A percentile compares a stretch with the other conserved stretches of the same genome.
These are phyloP conservation scores for Hirsutella minnesotensis DNA, from an alignment of 2,329 filamentous ascomycete genomes.

Conservation along the genomic window DNA sequence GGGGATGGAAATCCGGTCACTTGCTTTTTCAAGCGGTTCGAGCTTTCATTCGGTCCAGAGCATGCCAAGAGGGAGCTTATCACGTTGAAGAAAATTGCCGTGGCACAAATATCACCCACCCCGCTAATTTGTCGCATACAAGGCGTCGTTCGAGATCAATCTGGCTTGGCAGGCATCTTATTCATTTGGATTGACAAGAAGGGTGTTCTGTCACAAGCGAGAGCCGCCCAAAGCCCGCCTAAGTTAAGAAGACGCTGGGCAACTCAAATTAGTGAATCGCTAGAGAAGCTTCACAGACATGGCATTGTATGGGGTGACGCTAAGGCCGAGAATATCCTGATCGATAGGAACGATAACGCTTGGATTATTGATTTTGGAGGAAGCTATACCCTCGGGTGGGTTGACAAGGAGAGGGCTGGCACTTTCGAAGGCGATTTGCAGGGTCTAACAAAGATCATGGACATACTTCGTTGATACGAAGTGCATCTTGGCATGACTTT, in stretches of 20 bases:
- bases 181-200: constrained; percentile 1
- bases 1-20: constrained; percentile 1
- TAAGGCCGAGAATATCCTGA: constrained; percentile 18
- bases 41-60: neutral
- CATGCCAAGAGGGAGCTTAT: constrained; percentile 6
- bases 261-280: constrained; percentile 6
- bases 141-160: constrained; percentile 9
- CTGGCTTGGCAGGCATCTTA: constrained; percentile 6
- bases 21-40: constrained; percentile 12
- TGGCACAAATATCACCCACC: constrained; percentile 2
- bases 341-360: constrained; percentile 14
- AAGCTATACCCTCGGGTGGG: no score
- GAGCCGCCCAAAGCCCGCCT: constrained; percentile 2
- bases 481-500: no score
- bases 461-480: no score
- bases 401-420: no score
- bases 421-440: no score
- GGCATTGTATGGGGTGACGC: constrained; percentile 19
- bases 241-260: constrained; percentile 7
- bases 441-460: no score
- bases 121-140: constrained; percentile 9
- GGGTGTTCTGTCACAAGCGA: neutral
- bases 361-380: no score
- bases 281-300: constrained; percentile 9
- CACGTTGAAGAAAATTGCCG: constrained; percentile 6